A percentile compares a stretch with the other conserved stretches of the same genome.
Evolutionary conservation across 441 rosid species (phyloP).

Genomic region (Sinapis alba): DNA sequence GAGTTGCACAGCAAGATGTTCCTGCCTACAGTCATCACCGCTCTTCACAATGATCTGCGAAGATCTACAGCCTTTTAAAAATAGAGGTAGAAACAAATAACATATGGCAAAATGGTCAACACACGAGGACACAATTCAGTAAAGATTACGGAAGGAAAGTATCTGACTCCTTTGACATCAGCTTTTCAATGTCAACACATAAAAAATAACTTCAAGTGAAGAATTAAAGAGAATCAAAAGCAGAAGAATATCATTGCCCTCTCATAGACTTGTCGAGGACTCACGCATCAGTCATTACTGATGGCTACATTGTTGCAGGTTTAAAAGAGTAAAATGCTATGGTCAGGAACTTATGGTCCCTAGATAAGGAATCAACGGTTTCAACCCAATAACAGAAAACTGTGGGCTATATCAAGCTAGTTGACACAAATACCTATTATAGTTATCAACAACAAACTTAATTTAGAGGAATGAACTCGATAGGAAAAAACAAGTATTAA

Average conservation of each 20-base stretch:
- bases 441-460: constrained; percentile 6
- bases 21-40: constrained; percentile 99
- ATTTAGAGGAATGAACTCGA: constrained; percentile 1
- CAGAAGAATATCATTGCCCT: not conserved
- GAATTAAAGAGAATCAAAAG: not conserved
- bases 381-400: constrained; percentile 11
- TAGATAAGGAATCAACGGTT: not conserved
- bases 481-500: not conserved
- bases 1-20: constrained; percentile 98
- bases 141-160: constrained; percentile 6
- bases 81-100: constrained; percentile 9
- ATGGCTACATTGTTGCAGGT: constrained; percentile 6
- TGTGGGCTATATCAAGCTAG: not conserved
- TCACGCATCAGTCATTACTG: not conserved
- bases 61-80: constrained; percentile 28
- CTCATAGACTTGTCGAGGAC: not conserved
- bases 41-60: constrained; percentile 81
- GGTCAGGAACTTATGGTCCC: not conserved
- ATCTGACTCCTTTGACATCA: constrained; percentile 21
- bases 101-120: constrained; percentile 14
- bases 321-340: not conserved
- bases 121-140: constrained; percentile 11
- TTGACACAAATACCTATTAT: not conserved
- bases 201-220: not conserved
- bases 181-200: not conserved